phyloP scores from a whole-genome alignment of 2,329 filamentous ascomycete genomes.

The Fusarium tricinctum region DNA sequence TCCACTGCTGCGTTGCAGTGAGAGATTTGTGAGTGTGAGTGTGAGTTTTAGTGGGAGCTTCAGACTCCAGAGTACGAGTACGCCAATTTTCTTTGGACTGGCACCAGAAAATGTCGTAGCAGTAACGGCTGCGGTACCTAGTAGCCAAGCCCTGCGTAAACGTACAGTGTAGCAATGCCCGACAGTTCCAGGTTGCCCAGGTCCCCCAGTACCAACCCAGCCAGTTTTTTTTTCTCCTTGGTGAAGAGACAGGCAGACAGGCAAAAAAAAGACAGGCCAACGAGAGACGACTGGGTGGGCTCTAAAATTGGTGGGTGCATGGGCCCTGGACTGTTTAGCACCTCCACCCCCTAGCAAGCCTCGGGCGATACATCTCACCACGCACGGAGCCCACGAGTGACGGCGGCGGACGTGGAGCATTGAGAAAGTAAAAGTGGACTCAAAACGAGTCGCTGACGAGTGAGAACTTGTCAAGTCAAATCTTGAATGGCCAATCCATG shows the following conservation, averaged over 20 bases:
- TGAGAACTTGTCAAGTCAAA: slow-evolving; percentile 18
- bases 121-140: slow-evolving; percentile 31
- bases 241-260: slow-evolving; percentile 1
- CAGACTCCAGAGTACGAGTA: slow-evolving; percentile 32
- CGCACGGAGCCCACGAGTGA: slow-evolving; percentile 37
- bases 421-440: slow-evolving; percentile 26
- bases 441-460: slow-evolving; percentile 29
- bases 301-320: slow-evolving; percentile 29
- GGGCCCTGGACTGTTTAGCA: slow-evolving; percentile 13
- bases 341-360: slow-evolving; percentile 22
- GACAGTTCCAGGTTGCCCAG: slow-evolving; percentile 31
- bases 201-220: slow-evolving; percentile 23
- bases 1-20: slow-evolving; percentile 31
- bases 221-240: slow-evolving; percentile 17
- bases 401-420: slow-evolving; percentile 44
- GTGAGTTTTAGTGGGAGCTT: slow-evolving; percentile 1
- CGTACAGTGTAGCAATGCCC: slow-evolving; percentile 37
- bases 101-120: slow-evolving; percentile 19
- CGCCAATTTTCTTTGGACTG: slow-evolving; percentile 14
- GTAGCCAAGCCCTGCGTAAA: slow-evolving; percentile 29
- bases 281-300: slow-evolving; percentile 21
- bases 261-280: slow-evolving; percentile 16
- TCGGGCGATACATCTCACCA: slow-evolving; percentile 41
- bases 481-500: slow-evolving; percentile 15
- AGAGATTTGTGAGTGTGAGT: slow-evolving; percentile 17